Conservation (phyloP, 805 yeast species). For the Ogataea parapolymorpha region DNA sequence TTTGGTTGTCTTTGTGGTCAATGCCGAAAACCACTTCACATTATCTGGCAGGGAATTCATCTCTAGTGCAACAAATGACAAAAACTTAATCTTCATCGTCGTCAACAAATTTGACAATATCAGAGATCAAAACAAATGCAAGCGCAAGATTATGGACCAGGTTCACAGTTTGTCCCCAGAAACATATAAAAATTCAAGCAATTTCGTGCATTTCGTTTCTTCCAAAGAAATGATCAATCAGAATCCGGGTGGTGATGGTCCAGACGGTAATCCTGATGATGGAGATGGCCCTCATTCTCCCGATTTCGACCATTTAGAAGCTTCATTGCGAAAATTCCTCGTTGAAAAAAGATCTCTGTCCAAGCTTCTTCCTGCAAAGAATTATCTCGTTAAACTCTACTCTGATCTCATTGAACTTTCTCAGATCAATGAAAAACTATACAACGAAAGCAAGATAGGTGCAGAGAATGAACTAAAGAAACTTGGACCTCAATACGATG, state of each 20-base stretch:
- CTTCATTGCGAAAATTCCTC: constrained; percentile 78
- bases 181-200: constrained; percentile 81
- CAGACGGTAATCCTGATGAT: constrained; percentile 29
- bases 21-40: constrained; percentile 94
- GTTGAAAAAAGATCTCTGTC: constrained; percentile 86
- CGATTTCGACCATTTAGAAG: constrained; percentile 80
- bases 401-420: constrained; percentile 63
- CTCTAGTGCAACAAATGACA: constrained; percentile 84
- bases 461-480: constrained; percentile 48
- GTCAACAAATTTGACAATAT: constrained; percentile 91
- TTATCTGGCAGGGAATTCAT: constrained; percentile 92
- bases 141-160: constrained; percentile 73
- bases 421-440: constrained; percentile 55
- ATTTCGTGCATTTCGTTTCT: constrained; percentile 90
- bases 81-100: constrained; percentile 87
- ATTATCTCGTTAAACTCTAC: constrained; percentile 68
- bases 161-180: constrained; percentile 85
- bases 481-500: constrained; percentile 63
- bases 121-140: constrained; percentile 75
- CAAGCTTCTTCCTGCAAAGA: constrained; percentile 88
- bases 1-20: constrained; percentile 91
- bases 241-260: constrained; percentile 36
- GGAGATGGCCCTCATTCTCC: constrained; percentile 43
- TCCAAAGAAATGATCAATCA: constrained; percentile 47
- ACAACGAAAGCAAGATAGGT: constrained; percentile 46